Evolutionary conservation across 345 rosid species (phyloP), one percentile per base, ranked within the genome.

Genomic region (Eucalyptus cladocalyx): DNA sequence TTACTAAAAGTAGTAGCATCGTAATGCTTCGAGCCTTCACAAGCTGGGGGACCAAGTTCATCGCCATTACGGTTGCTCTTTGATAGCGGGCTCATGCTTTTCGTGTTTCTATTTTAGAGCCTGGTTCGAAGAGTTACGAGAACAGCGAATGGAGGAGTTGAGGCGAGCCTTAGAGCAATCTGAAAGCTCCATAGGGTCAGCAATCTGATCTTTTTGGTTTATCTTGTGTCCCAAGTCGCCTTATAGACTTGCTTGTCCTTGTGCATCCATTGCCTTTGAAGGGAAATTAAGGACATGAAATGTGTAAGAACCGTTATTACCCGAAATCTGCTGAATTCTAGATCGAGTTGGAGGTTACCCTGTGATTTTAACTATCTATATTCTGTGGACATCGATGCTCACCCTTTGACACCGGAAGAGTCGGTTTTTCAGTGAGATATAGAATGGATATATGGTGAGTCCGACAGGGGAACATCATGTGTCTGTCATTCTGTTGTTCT

Each of bases 81-180:
- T 86, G 47, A 43, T 90, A 51, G 40, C 12, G 28, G 30, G 13
- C 83, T 76, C 47, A 76, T 76, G 30, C 28, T 50, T 89, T 28
- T 91, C 86, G 2, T 67, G 9, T 53, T 90, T 89, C n/a, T 65
- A 81, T 86, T 37, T 86, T 89, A 96, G 99, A 91, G 94, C 94
- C 88, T 96, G 95, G 97, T 95, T 95, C 90, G 99, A 96, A 90
- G 99, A 97, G 92, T 93, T 97, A 81, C 93, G 97, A 80, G 96
- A 93, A 93, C 94, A 94, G 91, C 95, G 98, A 86, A 94, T 96
- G 91, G 93, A 90, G 45, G 99, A 96, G 93, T 92, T 97, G 89
- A 95, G 91, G 91, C 94, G 88, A 90, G 97, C 98, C 86, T 89
- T 97, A 50, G 96, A 95, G 67, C 89, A 87, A 90, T 97, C 99